These are phyloP conservation scores for Aspergillus flavus DNA, from an alignment of 2,329 filamentous ascomycete species.

Conservation along the genomic window DNA sequence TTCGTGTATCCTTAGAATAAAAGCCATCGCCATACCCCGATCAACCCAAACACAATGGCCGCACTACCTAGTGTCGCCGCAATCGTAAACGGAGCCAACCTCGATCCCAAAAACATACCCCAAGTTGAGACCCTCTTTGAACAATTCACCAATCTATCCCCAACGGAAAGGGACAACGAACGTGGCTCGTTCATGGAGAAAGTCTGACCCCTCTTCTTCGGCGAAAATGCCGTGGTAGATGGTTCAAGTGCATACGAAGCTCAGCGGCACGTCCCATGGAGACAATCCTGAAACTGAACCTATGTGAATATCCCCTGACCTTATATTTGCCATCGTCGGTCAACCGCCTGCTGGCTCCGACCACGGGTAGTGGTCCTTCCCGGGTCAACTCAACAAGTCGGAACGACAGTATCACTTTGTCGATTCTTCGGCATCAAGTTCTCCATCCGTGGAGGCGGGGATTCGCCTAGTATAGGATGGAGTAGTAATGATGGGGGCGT, in stretches of 20 bases:
- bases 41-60: neutral
- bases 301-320: too few relatives aligned
- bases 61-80: neutral
- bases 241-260: neutral
- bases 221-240: neutral
- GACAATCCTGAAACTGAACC: too few relatives aligned
- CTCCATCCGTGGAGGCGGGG: constrained; percentile 5
- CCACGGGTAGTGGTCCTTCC: constrained; percentile 11
- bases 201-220: neutral
- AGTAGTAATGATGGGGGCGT: too few relatives aligned
- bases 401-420: constrained; percentile 5
- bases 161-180: neutral
- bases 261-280: neutral
- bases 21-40: too few relatives aligned
- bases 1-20: too few relatives aligned
- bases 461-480: too few relatives aligned
- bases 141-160: neutral
- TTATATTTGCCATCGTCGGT: neutral
- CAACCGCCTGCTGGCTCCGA: constrained; percentile 14
- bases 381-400: constrained; percentile 4
- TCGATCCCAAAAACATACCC: neutral
- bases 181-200: neutral
- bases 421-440: constrained; percentile 5
- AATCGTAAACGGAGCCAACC: neutral
- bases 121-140: neutral